phyloP scores from a whole-genome alignment of 1,284 basidiomycete genomes.

The Apiotrichum domesticum region DNA sequence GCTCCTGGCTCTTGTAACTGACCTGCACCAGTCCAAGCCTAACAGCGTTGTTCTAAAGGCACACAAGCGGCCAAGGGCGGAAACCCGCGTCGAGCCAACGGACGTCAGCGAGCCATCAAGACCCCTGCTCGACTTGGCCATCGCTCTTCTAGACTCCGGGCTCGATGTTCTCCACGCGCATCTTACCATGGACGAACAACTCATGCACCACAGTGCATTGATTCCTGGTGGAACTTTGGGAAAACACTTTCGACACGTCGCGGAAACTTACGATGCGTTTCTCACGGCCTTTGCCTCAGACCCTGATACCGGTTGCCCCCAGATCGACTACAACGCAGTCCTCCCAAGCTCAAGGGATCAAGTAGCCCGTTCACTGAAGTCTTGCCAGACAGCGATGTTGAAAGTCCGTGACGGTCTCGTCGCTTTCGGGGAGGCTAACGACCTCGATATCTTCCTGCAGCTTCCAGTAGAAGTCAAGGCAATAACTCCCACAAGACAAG shows the following conservation, averaged over 20 bases:
- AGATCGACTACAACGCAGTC: conserved; percentile 39
- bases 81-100: background rate
- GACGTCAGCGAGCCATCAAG: conserved; percentile 1
- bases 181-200: conserved; percentile 26
- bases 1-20: no score
- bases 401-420: conserved; percentile 24
- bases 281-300: conserved; percentile 20
- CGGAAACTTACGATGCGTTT: conserved; percentile 39
- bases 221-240: conserved; percentile 41
- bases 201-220: conserved; percentile 27
- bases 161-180: conserved; percentile 28
- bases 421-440: conserved; percentile 17
- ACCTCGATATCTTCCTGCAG: conserved; percentile 22
- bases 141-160: conserved; percentile 32
- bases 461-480: conserved; percentile 30
- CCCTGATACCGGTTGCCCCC: background rate
- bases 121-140: conserved; percentile 29
- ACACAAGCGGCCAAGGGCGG: no score
- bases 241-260: conserved; percentile 44
- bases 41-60: no score
- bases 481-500: conserved; percentile 36
- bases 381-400: conserved; percentile 24
- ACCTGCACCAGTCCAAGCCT: no score
- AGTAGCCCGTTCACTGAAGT: conserved; percentile 23
- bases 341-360: conserved; percentile 21